Percentiles rank a stretch among this genome's conserved stretches.
Evolutionary conservation across 1,139 yeast genomes (phyloP).

Genomic region (Meyerozyma carpophila): DNA sequence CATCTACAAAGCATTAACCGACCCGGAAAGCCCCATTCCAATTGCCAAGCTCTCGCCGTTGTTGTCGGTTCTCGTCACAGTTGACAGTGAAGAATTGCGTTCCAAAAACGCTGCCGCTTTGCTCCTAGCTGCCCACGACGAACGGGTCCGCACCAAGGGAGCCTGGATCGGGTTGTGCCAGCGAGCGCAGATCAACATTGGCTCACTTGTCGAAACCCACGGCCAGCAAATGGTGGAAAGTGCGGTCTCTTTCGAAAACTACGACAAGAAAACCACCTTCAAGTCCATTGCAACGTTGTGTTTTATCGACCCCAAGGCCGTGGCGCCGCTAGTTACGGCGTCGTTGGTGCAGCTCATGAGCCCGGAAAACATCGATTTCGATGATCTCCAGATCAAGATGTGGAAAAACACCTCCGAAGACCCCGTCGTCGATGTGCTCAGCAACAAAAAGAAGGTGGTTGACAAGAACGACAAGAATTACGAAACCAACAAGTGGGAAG

Average conservation of each 20-base stretch:
- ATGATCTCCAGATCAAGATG: constrained; percentile 38
- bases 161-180: constrained; percentile 83
- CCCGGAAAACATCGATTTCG: constrained; percentile 23
- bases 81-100: constrained; percentile 19
- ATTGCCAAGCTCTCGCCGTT: constrained; percentile 32
- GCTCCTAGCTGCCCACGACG: constrained; percentile 54
- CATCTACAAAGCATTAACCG: constrained; percentile 10
- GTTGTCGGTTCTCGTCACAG: constrained; percentile 40
- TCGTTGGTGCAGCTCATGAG: constrained; percentile 39
- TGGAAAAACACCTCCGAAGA: constrained; percentile 69
- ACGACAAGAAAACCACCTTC: constrained; percentile 40
- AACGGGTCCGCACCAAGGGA: constrained; percentile 34
- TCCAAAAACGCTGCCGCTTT: constrained; percentile 31
- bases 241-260: constrained; percentile 11
- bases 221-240: constrained; percentile 33
- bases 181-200: constrained; percentile 47
- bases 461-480: constrained; percentile 74
- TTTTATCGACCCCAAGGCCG: constrained; percentile 60
- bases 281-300: constrained; percentile 59
- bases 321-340: constrained; percentile 48
- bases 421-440: constrained; percentile 60
- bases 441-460: constrained; percentile 30
- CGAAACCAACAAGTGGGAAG: constrained; percentile 89
- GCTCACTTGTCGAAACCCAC: constrained; percentile 14
- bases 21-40: constrained; percentile 14